Base-by-base conservation (phyloP, 495 filamentous ascomycete species). In the Aspergillus bridgeri region DNA sequence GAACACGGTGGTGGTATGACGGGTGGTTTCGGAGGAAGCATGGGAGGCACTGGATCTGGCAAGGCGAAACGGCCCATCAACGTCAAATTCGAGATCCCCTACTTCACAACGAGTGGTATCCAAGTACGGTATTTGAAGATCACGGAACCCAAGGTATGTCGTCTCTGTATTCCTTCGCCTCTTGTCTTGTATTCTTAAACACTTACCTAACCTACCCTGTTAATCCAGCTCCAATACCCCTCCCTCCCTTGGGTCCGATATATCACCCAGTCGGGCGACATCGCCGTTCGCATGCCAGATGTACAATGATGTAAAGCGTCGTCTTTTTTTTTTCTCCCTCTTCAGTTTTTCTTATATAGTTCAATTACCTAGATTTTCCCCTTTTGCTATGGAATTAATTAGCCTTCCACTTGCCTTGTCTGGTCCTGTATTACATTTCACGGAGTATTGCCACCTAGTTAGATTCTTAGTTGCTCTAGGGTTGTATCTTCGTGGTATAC, bases 71-170 rank as follows among this genome's bases (percentile, higher is more conserved):
- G 94, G 58, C 95, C 95, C 2, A 98, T 98, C 67, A 92, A 88
- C 70, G 94, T 99, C 77, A 99, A 98, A 76, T 99, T 98, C 72
- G 95, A 99, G 80, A 98, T 98, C 70, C 95, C 95, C 25, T 99
- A 99, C 73, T 99, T 99, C 70, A 99, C 94, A 7, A 99, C 94
- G 4, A 94, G 89, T 72, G 94, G 94, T 29, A 99, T 99, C 67
- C 94, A 98, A 72, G 95, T 98, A 60, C 86, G 94, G 57, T 99
- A 99, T 70, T 72, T 99, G 75, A 99, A 99, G 83, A 99, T 99
- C 65, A 98, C 95, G 57, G 94, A 99, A 75, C 95, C 94, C 5
- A 99, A 99, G 91, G 92, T 96, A 80, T 63, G 83, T 42, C 38
- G 50, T 46, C 33, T 8, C 47, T 5, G 43, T 9, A n/a, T n/a